phyloP scores from a whole-genome alignment of 2,329 filamentous ascomycete genomes.

The Verticillium zaregamsianum region DNA sequence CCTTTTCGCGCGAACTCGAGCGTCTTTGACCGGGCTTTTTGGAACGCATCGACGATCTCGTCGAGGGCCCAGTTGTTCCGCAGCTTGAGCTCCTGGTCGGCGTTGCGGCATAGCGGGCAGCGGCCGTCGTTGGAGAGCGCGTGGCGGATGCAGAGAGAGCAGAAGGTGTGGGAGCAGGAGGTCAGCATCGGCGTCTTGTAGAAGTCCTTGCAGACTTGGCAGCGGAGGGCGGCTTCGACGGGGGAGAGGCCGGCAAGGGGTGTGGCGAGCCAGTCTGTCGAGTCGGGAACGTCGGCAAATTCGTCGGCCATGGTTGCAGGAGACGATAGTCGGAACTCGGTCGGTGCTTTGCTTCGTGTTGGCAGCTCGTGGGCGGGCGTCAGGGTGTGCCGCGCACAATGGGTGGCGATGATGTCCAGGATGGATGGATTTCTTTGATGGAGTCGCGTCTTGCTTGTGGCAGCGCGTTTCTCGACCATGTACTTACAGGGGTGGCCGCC shows the following conservation, averaged over 20 bases:
- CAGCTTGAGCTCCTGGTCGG: conserved; percentile 80
- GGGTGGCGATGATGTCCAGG: not conserved
- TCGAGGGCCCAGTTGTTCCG: conserved; percentile 81
- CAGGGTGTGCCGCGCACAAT: not conserved
- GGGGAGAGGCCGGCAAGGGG: conserved; percentile 60
- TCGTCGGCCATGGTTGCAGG: conserved; percentile 24
- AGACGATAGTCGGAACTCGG: not conserved
- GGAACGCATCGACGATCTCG: conserved; percentile 78
- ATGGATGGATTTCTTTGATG: not conserved
- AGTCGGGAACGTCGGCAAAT: conserved; percentile 57
- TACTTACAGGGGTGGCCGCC: not conserved
- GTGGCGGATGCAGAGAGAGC: conserved; percentile 89
- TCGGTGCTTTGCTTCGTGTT: not conserved
- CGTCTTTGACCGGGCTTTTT: conserved; percentile 56
- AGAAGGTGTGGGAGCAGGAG: conserved; percentile 92
- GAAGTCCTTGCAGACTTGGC: conserved; percentile 98
- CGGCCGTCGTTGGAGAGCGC: conserved; percentile 78
- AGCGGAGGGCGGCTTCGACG: conserved; percentile 83
- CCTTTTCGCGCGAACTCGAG: conserved; percentile 59
- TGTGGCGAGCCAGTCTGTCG: conserved; percentile 80
- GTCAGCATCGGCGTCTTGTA: conserved; percentile 94
- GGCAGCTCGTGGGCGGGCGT: not conserved
- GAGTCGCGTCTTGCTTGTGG: not conserved
- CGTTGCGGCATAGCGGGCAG: conserved; percentile 77
- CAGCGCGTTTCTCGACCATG: not conserved